Evolutionary conservation across 2,329 filamentous ascomycete genomes (phyloP).

Genomic region (Apiospora saccharicola): DNA sequence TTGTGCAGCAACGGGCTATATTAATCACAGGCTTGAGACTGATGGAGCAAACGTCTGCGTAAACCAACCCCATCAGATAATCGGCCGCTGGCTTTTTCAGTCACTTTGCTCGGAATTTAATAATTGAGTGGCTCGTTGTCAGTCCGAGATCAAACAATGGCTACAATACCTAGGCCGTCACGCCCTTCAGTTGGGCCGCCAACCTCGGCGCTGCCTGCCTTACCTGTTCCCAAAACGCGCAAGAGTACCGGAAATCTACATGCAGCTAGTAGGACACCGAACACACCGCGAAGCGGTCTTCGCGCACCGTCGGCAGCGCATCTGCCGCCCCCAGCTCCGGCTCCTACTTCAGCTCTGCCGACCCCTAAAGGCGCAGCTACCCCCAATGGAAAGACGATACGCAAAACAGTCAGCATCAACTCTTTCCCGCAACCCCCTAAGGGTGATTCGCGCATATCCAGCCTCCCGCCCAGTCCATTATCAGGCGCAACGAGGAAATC

Average conservation of each 20-base stretch:
- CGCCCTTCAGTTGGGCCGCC: conserved; percentile 76
- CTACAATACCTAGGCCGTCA: conserved; percentile 71
- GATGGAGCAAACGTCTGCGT: conserved; percentile 8
- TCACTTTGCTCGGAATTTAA: not conserved
- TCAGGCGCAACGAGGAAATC: conserved; percentile 62
- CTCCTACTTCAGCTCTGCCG: conserved; percentile 61
- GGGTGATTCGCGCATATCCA: conserved; percentile 64
- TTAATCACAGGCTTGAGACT: not conserved
- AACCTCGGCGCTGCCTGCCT: conserved; percentile 73
- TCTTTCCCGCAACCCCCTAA: conserved; percentile 91
- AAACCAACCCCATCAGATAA: conserved; percentile 1
- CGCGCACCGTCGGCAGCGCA: conserved; percentile 66
- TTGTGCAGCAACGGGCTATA: conserved; percentile 9
- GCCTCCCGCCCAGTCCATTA: conserved; percentile 68
- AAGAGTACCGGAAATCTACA: conserved; percentile 65
- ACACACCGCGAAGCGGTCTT: conserved; percentile 63
- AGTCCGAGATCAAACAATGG: conserved; percentile 47
- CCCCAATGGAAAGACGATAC: conserved; percentile 73
- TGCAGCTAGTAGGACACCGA: conserved; percentile 50
- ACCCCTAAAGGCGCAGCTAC: conserved; percentile 63
- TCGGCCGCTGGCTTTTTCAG: not conserved
- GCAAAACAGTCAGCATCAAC: conserved; percentile 92
- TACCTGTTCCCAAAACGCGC: conserved; percentile 76
- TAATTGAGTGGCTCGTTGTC: not conserved
- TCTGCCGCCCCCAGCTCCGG: conserved; percentile 57